These are phyloP conservation scores for Ajuga chamaepitys DNA, from an alignment of 257 asterid species.

Conservation along the genomic window DNA sequence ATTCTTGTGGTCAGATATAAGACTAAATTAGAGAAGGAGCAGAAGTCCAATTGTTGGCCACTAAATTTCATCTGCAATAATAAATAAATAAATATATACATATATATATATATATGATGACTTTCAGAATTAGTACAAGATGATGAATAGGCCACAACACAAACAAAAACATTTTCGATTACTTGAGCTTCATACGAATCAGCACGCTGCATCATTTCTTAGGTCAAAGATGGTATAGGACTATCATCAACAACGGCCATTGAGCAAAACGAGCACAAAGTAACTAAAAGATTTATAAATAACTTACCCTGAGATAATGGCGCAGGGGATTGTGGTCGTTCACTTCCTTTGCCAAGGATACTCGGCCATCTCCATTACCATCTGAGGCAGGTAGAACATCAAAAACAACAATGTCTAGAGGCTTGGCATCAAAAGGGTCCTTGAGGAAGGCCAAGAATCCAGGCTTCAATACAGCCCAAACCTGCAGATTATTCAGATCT, in stretches of 20 bases:
- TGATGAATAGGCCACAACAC: conserved; percentile 5
- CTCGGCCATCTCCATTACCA: conserved; percentile 66
- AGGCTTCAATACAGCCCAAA: conserved; percentile 95
- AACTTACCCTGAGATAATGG: conserved; percentile 84
- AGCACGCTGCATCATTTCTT: not conserved
- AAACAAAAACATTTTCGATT: conserved; percentile 3
- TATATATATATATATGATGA: not conserved
- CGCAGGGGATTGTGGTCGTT: conserved; percentile 87
- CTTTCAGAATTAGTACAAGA: not conserved
- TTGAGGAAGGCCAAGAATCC: conserved; percentile 95
- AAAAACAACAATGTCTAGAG: conserved; percentile 82
- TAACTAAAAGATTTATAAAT: not conserved
- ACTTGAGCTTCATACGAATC: conserved; percentile 12
- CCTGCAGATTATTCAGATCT: conserved; percentile 44
- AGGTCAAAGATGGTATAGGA: not conserved
- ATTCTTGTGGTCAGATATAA: conserved; percentile 8
- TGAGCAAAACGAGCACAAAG: conserved; percentile 10
- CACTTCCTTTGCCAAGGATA: conserved; percentile 84
- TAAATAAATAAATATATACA: too few relatives aligned
- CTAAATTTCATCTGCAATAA: not conserved
- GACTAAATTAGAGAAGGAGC: conserved; percentile 1
- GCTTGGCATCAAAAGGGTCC: conserved; percentile 79
- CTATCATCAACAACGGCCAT: not conserved
- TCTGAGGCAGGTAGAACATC: conserved; percentile 91
- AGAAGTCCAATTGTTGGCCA: not conserved